Percentiles rank a stretch among this genome's conserved stretches.
Evolutionary conservation across 805 yeast genomes (phyloP).

Genomic region (Danielozyma ontarioensis): DNA sequence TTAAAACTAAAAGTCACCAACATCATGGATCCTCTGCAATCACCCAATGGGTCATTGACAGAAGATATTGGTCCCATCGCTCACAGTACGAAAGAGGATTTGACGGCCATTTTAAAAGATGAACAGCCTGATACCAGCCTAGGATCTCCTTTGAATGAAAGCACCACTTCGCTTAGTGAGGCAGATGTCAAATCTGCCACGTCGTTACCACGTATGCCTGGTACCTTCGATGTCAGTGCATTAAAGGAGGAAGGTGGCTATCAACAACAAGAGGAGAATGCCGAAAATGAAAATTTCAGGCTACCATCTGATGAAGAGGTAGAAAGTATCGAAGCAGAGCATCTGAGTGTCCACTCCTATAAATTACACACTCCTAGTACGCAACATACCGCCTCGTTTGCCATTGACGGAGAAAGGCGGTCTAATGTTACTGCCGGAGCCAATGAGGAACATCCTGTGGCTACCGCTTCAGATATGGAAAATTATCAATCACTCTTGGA

Average conservation of each 20-base stretch:
- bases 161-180: neutral
- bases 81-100: no score
- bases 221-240: constrained; percentile 43
- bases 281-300: constrained; percentile 8
- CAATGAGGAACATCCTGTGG: constrained; percentile 1
- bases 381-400: neutral
- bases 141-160: neutral
- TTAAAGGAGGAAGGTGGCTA: constrained; percentile 18
- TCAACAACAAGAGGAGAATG: constrained; percentile 4
- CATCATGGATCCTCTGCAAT: no score
- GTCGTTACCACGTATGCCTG: constrained; percentile 40
- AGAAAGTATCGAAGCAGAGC: constrained; percentile 4
- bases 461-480: constrained; percentile 1
- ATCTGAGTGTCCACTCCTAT: no score
- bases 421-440: neutral
- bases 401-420: neutral
- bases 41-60: no score
- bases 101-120: no score
- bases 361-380: constrained; percentile 3
- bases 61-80: no score
- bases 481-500: constrained; percentile 36
- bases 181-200: neutral
- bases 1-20: no score
- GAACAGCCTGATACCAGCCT: no score
- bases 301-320: no score